These are phyloP conservation scores for Fonsecaea multimorphosa DNA, from an alignment of 2,329 filamentous ascomycete species.

Conservation along the genomic window DNA sequence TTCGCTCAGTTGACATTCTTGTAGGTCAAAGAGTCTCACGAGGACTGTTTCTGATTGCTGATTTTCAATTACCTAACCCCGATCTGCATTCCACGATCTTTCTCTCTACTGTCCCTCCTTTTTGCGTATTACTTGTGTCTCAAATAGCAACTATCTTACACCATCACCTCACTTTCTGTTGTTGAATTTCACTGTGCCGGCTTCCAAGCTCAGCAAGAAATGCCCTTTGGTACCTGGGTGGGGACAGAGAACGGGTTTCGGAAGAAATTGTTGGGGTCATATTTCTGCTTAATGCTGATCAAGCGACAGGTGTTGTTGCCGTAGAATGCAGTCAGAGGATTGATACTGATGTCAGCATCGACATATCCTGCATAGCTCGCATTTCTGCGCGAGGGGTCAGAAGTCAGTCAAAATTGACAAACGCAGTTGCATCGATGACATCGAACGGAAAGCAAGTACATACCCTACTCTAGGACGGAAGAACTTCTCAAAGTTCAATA, in stretches of 20 bases:
- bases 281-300: conserved; percentile 4
- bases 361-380: conserved; percentile 3
- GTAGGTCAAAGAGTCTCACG: not conserved
- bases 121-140: not conserved
- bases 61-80: not conserved
- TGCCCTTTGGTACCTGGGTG: not conserved
- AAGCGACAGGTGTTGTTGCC: conserved; percentile 4
- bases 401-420: not conserved
- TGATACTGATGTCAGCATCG: not conserved
- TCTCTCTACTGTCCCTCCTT: not conserved
- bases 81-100: not conserved
- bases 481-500: conserved; percentile 8
- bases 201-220: not conserved
- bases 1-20: no score
- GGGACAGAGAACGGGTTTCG: conserved; percentile 4
- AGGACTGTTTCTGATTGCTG: not conserved
- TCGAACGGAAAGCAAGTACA: not conserved
- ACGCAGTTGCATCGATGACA: not conserved
- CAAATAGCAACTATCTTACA: not conserved
- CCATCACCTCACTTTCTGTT: not conserved
- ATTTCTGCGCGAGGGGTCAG: not conserved
- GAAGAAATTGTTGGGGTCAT: conserved; percentile 7
- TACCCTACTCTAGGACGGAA: conserved; percentile 5
- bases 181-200: not conserved
- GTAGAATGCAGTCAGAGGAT: conserved; percentile 4